These are phyloP conservation scores for Xylariaceae sp. DNA, from an alignment of 2,329 filamentous ascomycete genomes.

Conservation along the genomic window DNA sequence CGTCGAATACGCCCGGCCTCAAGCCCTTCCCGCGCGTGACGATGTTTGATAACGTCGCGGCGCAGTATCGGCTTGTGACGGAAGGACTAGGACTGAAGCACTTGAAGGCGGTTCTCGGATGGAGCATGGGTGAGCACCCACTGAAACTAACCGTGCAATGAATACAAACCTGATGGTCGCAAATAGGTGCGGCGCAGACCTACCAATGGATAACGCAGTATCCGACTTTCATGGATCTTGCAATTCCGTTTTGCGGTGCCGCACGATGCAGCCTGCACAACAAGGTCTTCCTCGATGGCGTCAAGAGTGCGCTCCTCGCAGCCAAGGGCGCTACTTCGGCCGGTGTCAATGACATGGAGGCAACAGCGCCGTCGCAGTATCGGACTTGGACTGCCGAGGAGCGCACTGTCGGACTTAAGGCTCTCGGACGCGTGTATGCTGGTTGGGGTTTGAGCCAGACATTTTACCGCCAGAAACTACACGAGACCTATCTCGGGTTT, in stretches of 20 bases:
- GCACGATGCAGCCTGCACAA: slow-evolving; percentile 63
- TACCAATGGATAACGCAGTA: slow-evolving; percentile 60
- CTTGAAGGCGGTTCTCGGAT: slow-evolving; percentile 58
- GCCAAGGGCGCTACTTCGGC: slow-evolving; percentile 50
- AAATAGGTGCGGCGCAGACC: slow-evolving; percentile 54
- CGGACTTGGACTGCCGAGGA: slow-evolving; percentile 50
- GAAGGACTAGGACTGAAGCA: slow-evolving; percentile 56
- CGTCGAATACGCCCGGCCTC: slow-evolving; percentile 53
- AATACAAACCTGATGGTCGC: slow-evolving; percentile 1
- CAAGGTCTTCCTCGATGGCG: slow-evolving; percentile 57
- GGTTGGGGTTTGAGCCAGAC: slow-evolving; percentile 77
- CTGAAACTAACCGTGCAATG: neutral
- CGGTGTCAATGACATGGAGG: slow-evolving; percentile 44
- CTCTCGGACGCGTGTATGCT: slow-evolving; percentile 69
- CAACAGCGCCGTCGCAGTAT: slow-evolving; percentile 35
- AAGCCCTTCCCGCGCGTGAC: slow-evolving; percentile 57
- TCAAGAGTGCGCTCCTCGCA: slow-evolving; percentile 53
- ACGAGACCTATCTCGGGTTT: slow-evolving; percentile 59
- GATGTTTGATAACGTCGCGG: slow-evolving; percentile 65
- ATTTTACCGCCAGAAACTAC: slow-evolving; percentile 69
- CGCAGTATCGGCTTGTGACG: slow-evolving; percentile 62
- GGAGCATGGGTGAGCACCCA: slow-evolving; percentile 51
- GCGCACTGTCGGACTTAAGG: slow-evolving; percentile 51
- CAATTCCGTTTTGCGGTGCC: slow-evolving; percentile 61
- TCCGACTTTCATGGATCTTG: slow-evolving; percentile 60